Conservation (phyloP, 1,139 yeast genomes). For the Pichia sp. region DNA sequence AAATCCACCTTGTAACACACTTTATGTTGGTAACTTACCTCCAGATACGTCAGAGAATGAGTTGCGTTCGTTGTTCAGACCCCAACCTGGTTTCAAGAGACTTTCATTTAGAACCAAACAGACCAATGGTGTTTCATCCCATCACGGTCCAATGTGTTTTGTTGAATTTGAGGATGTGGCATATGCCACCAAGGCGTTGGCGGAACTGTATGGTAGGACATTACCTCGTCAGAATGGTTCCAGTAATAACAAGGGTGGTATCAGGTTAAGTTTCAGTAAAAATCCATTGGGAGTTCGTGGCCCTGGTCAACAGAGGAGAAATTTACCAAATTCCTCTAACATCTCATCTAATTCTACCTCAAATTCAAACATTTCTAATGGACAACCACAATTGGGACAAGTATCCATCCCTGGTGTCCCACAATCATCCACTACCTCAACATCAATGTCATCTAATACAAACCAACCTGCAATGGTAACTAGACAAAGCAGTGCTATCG, state of each 20-base stretch:
- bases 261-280: slow-evolving; percentile 85
- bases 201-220: slow-evolving; percentile 85
- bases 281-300: slow-evolving; percentile 96
- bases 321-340: background rate
- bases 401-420: too few relatives aligned
- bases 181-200: slow-evolving; percentile 87
- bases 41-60: slow-evolving; percentile 97
- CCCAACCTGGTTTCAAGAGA: slow-evolving; percentile 89
- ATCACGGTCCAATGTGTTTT: slow-evolving; percentile 98
- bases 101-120: slow-evolving; percentile 79
- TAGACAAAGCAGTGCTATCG: background rate
- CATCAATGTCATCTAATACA: background rate
- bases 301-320: slow-evolving; percentile 29
- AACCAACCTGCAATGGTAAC: too few relatives aligned
- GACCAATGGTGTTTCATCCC: slow-evolving; percentile 36
- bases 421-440: background rate
- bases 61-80: slow-evolving; percentile 75
- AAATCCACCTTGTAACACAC: slow-evolving; percentile 96
- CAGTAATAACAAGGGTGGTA: slow-evolving; percentile 66
- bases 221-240: slow-evolving; percentile 60
- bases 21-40: slow-evolving; percentile 94
- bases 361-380: too few relatives aligned
- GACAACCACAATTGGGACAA: too few relatives aligned
- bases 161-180: slow-evolving; percentile 97
- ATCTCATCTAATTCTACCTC: background rate